These are phyloP conservation scores for Drechslerella dactyloides DNA, from an alignment of 2,329 filamentous ascomycete genomes.

Conservation along the genomic window DNA sequence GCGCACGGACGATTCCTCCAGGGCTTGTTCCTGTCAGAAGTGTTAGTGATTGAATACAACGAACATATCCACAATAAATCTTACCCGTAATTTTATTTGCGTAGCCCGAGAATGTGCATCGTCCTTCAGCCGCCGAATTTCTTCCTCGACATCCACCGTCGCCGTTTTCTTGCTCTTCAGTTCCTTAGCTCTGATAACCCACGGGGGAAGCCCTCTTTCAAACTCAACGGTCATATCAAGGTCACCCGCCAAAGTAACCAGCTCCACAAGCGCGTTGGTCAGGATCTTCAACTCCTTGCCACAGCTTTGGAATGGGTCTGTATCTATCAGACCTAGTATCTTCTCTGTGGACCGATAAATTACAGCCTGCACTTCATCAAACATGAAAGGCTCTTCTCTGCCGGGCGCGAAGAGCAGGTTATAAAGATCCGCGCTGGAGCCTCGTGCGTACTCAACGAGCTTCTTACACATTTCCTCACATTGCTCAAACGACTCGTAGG, in stretches of 20 bases:
- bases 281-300: constrained; percentile 70
- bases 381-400: constrained; percentile 70
- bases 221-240: constrained; percentile 78
- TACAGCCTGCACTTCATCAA: constrained; percentile 70
- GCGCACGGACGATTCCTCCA: constrained; percentile 86
- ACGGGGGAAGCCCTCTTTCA: constrained; percentile 76
- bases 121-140: constrained; percentile 78
- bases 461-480: constrained; percentile 70
- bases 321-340: constrained; percentile 66
- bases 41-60: constrained; percentile 59
- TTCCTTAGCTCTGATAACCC: constrained; percentile 80
- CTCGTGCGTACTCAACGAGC: constrained; percentile 70
- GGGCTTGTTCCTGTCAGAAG: constrained; percentile 78
- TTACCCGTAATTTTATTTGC: constrained; percentile 59
- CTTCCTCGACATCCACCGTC: constrained; percentile 81
- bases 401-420: constrained; percentile 70
- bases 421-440: constrained; percentile 72
- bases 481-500: constrained; percentile 71
- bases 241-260: constrained; percentile 73
- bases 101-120: constrained; percentile 76
- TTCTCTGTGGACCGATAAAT: constrained; percentile 66
- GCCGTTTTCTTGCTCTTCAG: constrained; percentile 81
- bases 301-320: constrained; percentile 74
- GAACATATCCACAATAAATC: background rate
- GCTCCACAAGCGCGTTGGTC: constrained; percentile 70